Evolutionary conservation across 2,329 filamentous ascomycete species (phyloP).

Genomic region (Diaporthe aspalathi): DNA sequence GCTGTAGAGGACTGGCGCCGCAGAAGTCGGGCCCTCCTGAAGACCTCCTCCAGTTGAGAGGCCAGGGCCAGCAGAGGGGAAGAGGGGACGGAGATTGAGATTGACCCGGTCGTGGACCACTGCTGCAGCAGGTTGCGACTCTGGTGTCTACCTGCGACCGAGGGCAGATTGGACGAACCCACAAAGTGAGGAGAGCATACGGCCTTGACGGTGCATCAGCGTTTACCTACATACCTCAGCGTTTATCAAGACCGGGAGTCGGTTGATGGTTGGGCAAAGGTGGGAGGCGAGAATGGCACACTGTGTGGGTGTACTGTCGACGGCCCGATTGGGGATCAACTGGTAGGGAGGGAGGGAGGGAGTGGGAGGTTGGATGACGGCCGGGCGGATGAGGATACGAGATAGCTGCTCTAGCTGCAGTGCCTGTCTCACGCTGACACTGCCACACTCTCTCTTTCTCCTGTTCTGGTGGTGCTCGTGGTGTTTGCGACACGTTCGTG

Average conservation of each 20-base stretch:
- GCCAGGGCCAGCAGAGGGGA: background rate
- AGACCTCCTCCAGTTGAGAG: background rate
- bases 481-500: no score
- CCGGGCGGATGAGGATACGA: slow-evolving; percentile 16
- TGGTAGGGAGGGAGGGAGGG: background rate
- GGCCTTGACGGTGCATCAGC: background rate
- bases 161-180: slow-evolving; percentile 15
- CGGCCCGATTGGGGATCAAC: slow-evolving; percentile 8
- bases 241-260: slow-evolving; percentile 1
- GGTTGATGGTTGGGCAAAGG: background rate
- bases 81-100: slow-evolving; percentile 16
- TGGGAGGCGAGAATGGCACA: background rate
- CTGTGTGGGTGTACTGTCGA: slow-evolving; percentile 13
- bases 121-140: background rate
- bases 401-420: no score
- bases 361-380: background rate
- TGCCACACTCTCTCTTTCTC: no score
- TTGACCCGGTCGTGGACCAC: slow-evolving; percentile 7
- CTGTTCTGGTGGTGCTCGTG: no score
- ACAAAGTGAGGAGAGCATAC: slow-evolving; percentile 18
- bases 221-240: no score
- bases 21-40: background rate
- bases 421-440: background rate
- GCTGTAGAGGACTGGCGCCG: background rate
- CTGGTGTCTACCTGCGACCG: slow-evolving; percentile 9